Evolutionary conservation across 139 green algal species (phyloP).

Genomic region (Volvox africanus): DNA sequence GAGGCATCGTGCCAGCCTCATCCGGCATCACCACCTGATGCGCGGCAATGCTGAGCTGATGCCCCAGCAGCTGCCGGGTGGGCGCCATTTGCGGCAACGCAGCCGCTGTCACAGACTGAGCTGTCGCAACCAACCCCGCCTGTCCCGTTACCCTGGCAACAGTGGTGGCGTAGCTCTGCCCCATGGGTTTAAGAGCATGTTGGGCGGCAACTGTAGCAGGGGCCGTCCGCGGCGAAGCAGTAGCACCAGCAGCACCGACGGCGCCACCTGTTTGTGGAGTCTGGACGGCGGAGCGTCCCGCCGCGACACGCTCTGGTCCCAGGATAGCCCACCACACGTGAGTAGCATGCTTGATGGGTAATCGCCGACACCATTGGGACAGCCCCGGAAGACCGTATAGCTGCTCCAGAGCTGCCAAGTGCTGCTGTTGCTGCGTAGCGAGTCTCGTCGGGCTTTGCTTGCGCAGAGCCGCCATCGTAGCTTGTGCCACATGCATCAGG

Average conservation of each 20-base stretch:
- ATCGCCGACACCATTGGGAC: background rate
- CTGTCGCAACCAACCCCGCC: background rate
- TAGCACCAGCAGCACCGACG: background rate
- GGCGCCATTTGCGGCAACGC: background rate
- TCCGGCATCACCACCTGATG: background rate
- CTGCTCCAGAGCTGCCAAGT: constrained; percentile 15
- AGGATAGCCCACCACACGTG: constrained; percentile 13
- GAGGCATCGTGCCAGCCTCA: background rate
- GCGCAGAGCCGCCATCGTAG: background rate
- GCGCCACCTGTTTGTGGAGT: background rate
- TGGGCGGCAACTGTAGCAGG: background rate
- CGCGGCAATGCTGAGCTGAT: background rate
- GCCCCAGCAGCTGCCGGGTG: background rate
- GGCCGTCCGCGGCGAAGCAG: background rate
- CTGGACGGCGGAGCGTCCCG: background rate
- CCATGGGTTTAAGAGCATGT: background rate
- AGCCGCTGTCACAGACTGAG: background rate
- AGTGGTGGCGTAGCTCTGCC: constrained; percentile 12
- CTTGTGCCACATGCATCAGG: background rate
- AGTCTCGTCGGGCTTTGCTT: background rate
- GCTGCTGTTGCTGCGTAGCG: background rate
- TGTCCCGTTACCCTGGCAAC: background rate
- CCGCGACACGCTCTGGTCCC: background rate
- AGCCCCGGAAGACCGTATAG: constrained; percentile 28
- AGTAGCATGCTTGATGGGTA: background rate